phyloP scores from a whole-genome alignment of 164 flowering plant species.

The Hamamelis virginiana region DNA sequence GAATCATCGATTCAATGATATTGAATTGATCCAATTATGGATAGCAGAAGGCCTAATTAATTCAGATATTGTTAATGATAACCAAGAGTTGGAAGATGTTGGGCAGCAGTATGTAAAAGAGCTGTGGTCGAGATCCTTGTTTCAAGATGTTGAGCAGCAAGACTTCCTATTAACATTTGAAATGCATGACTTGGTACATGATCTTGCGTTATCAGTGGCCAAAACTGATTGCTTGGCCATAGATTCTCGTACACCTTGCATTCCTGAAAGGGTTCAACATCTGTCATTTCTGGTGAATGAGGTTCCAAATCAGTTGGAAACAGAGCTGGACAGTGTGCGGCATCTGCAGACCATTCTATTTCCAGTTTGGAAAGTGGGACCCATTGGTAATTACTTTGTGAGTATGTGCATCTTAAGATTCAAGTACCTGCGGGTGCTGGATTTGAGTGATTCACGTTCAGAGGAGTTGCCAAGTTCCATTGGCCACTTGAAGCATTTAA shows the following conservation, averaged over 20 bases:
- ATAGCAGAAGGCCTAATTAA: slow-evolving; percentile 1
- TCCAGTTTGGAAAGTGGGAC: not conserved
- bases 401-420: not conserved
- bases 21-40: slow-evolving; percentile 1
- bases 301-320: too few species aligned
- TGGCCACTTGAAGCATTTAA: not conserved
- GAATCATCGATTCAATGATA: not conserved
- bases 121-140: slow-evolving; percentile 2
- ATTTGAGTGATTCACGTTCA: not conserved
- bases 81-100: not conserved
- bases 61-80: not conserved
- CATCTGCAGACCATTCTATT: slow-evolving; percentile 1
- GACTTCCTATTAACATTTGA: not conserved
- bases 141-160: slow-evolving; percentile 4
- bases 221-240: not conserved
- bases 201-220: not conserved
- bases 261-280: too few species aligned
- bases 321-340: not conserved
- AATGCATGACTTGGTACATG: slow-evolving; percentile 15
- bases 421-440: too few species aligned
- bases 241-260: too few species aligned
- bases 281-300: too few species aligned
- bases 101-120: not conserved
- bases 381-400: not conserved
- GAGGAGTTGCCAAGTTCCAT: slow-evolving; percentile 7